Percentiles rank a stretch among this genome's conserved stretches.
Evolutionary conservation across 2,329 filamentous ascomycete genomes (phyloP).

Genomic region (Pezizomycotina sp.): DNA sequence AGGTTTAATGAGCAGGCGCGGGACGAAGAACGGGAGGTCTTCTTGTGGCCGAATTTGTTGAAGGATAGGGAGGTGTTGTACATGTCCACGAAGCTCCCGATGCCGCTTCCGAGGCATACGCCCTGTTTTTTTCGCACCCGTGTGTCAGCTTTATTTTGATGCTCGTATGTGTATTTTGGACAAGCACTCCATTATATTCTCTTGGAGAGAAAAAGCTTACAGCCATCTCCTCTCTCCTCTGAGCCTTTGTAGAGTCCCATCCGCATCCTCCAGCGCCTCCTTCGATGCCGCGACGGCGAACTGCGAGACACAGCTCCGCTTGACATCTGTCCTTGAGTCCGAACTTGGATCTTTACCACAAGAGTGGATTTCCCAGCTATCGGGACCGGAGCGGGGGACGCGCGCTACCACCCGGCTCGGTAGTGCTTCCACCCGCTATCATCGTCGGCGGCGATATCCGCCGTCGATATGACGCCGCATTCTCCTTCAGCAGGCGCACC

Average conservation of each 20-base stretch:
- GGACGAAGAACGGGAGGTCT: conserved; percentile 90
- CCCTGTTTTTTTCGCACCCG: conserved; percentile 36
- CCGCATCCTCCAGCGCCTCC: conserved; percentile 71
- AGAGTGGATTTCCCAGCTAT: conserved; percentile 34
- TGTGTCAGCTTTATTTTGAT: not conserved
- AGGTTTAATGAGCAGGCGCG: conserved; percentile 86
- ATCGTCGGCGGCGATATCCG: conserved; percentile 38
- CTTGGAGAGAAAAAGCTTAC: conserved; percentile 28
- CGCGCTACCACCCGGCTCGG: conserved; percentile 74
- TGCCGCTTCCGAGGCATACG: conserved; percentile 85
- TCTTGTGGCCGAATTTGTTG: conserved; percentile 60
- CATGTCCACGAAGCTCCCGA: conserved; percentile 82
- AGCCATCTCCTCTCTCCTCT: conserved; percentile 49
- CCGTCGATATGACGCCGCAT: conserved; percentile 63
- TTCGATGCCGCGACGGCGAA: conserved; percentile 75
- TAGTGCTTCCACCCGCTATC: conserved; percentile 45
- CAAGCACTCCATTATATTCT: not conserved
- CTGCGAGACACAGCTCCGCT: conserved; percentile 43
- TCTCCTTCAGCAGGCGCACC: conserved; percentile 65
- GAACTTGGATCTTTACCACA: conserved; percentile 32
- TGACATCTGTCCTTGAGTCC: conserved; percentile 4
- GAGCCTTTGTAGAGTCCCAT: conserved; percentile 46
- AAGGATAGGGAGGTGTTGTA: conserved; percentile 57
- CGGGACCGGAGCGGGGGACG: conserved; percentile 44
- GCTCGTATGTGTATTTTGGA: not conserved